Conservation (phyloP, 805 yeast genomes). For the Cyberlindnera americana region DNA sequence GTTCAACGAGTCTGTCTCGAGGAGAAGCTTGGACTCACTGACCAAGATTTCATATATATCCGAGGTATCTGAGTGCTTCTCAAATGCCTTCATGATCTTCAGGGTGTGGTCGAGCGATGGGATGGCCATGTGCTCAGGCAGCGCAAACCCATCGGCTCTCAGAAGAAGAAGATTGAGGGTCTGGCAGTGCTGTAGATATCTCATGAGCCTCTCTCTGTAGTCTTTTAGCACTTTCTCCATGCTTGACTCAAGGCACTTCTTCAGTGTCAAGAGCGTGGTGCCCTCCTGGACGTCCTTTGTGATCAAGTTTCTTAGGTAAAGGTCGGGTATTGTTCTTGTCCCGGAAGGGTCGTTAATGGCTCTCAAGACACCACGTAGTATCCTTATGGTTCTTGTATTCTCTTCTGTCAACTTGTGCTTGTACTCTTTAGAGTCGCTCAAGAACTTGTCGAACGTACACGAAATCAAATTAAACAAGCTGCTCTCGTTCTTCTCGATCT, state of each 20-base stretch:
- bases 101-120: slow-evolving; percentile 19
- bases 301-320: slow-evolving; percentile 37
- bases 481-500: slow-evolving; percentile 45
- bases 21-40: slow-evolving; percentile 19
- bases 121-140: slow-evolving; percentile 2
- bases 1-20: slow-evolving; percentile 21
- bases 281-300: slow-evolving; percentile 21
- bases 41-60: slow-evolving; percentile 23
- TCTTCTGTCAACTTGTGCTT: slow-evolving; percentile 30
- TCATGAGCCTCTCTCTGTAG: slow-evolving; percentile 29
- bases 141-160: slow-evolving; percentile 12
- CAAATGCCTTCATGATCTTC: slow-evolving; percentile 7
- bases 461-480: slow-evolving; percentile 48
- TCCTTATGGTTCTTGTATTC: slow-evolving; percentile 28
- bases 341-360: slow-evolving; percentile 36
- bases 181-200: slow-evolving; percentile 18
- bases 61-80: slow-evolving; percentile 5
- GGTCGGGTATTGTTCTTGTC: slow-evolving; percentile 37
- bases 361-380: slow-evolving; percentile 30
- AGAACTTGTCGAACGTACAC: slow-evolving; percentile 43
- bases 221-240: slow-evolving; percentile 30
- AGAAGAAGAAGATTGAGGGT: slow-evolving; percentile 5
- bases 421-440: slow-evolving; percentile 35
- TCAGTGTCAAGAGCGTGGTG: slow-evolving; percentile 32
- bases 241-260: slow-evolving; percentile 31